Conservation (phyloP, 257 asterid genomes). For the Solanum chaucha region DNA sequence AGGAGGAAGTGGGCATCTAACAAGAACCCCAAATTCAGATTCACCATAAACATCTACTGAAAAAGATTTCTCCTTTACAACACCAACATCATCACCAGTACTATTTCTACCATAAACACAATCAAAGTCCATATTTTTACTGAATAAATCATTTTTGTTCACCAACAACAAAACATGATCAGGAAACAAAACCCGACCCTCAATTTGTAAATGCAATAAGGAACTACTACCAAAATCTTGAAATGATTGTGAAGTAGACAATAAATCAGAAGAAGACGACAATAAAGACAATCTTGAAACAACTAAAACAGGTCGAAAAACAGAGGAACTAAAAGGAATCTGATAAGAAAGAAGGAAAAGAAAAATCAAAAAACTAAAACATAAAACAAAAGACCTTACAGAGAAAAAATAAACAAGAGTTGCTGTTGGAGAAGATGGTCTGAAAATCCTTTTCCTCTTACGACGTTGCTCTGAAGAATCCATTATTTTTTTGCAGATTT, state of each 20-base stretch:
- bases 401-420: slow-evolving; percentile 28
- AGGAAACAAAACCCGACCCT: slow-evolving; percentile 68
- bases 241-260: slow-evolving; percentile 20
- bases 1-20: slow-evolving; percentile 70
- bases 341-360: slow-evolving; percentile 37
- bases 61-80: slow-evolving; percentile 26
- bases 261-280: slow-evolving; percentile 42
- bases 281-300: slow-evolving; percentile 50
- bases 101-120: slow-evolving; percentile 37
- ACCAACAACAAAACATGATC: slow-evolving; percentile 64
- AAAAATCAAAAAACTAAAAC: slow-evolving; percentile 40
- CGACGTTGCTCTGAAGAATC: slow-evolving; percentile 46
- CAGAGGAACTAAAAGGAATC: slow-evolving; percentile 38
- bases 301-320: slow-evolving; percentile 57
- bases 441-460: slow-evolving; percentile 57
- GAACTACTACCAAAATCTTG: slow-evolving; percentile 23
- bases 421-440: slow-evolving; percentile 21
- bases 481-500: slow-evolving; percentile 21
- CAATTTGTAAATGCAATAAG: slow-evolving; percentile 27
- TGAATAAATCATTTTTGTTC: slow-evolving; percentile 13
- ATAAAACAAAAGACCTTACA: slow-evolving; percentile 52
- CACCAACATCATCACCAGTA: background rate
- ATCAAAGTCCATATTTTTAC: slow-evolving; percentile 24
- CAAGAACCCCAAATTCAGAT: slow-evolving; percentile 32
- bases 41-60: slow-evolving; percentile 69